A percentile compares a stretch with the other conserved stretches of the same genome.
phyloP scores from a whole-genome alignment of 2,329 filamentous ascomycete species.

The Exophiala sp. region DNA sequence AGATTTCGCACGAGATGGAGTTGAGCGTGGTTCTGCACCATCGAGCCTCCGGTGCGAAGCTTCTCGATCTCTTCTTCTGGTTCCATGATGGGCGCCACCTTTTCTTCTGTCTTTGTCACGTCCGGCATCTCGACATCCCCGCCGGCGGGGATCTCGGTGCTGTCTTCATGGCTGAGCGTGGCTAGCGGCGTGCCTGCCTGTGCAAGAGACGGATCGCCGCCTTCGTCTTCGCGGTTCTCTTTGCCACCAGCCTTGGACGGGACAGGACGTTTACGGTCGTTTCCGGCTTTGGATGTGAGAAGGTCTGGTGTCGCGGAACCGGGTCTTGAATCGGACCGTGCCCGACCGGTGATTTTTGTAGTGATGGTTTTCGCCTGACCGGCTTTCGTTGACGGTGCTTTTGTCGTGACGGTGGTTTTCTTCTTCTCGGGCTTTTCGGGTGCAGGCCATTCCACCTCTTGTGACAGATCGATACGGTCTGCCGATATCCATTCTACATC shows the following conservation, averaged over 20 bases:
- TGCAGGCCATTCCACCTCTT: slow-evolving; percentile 94
- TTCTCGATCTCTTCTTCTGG: slow-evolving; percentile 80
- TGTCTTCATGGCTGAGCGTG: slow-evolving; percentile 21
- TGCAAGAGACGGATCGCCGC: slow-evolving; percentile 26
- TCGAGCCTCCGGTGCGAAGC: slow-evolving; percentile 86
- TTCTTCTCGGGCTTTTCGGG: slow-evolving; percentile 86
- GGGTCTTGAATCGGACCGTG: slow-evolving; percentile 50
- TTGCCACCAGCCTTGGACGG: slow-evolving; percentile 59
- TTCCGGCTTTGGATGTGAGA: slow-evolving; percentile 44
- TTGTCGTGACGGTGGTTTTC: slow-evolving; percentile 61
- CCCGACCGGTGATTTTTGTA: slow-evolving; percentile 45
- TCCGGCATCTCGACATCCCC: slow-evolving; percentile 46
- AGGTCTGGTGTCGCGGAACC: slow-evolving; percentile 56
- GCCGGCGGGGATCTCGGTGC: slow-evolving; percentile 24
- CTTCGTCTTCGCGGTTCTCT: slow-evolving; percentile 51
- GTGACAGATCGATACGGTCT: slow-evolving; percentile 75
- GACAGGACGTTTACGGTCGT: slow-evolving; percentile 45
- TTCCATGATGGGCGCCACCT: slow-evolving; percentile 25
- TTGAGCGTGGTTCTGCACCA: slow-evolving; percentile 98
- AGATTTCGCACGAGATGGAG: slow-evolving; percentile 95
- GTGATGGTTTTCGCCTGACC: slow-evolving; percentile 52
- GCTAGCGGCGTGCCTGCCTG: slow-evolving; percentile 39
- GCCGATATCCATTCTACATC: slow-evolving; percentile 82
- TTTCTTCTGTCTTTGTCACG: slow-evolving; percentile 38
- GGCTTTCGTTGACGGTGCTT: slow-evolving; percentile 52